A percentile compares a stretch with the other conserved stretches of the same genome.
These are phyloP conservation scores for Centaurea solstitialis DNA, from an alignment of 129 eudicot species.

Conservation along the genomic window DNA sequence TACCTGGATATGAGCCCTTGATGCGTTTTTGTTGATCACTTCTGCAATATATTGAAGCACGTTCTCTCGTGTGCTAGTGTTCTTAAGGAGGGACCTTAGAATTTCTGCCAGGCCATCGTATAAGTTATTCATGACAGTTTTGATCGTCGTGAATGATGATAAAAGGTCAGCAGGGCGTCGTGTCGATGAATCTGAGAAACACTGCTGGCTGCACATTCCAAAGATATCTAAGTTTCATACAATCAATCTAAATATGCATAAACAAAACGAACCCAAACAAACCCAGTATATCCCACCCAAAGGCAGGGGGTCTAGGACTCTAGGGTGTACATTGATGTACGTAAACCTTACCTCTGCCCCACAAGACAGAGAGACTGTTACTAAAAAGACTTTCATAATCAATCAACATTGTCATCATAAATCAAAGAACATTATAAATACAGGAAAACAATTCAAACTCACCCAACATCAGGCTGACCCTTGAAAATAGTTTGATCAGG, in stretches of 20 bases:
- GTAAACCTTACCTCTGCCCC: background rate
- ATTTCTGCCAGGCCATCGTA: constrained; percentile 83
- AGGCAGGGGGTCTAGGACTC: background rate
- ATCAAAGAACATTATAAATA: background rate
- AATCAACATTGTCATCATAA: background rate
- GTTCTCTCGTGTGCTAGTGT: constrained; percentile 77
- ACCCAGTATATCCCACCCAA: background rate
- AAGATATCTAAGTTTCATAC: constrained; percentile 11
- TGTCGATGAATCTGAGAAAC: constrained; percentile 83
- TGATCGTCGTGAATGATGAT: constrained; percentile 88
- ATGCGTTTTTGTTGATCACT: constrained; percentile 84
- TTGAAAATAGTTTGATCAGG: constrained; percentile 82
- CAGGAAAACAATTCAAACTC: constrained; percentile 23
- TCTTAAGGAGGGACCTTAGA: constrained; percentile 73
- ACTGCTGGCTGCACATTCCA: constrained; percentile 66
- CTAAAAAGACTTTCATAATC: background rate
- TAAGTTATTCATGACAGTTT: constrained; percentile 77
- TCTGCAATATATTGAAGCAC: constrained; percentile 78
- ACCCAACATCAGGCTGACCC: constrained; percentile 98
- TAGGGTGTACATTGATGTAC: background rate
- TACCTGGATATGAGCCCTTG: constrained; percentile 92
- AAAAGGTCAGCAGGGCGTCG: constrained; percentile 93
- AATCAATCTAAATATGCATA: constrained; percentile 6
- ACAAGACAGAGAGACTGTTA: background rate
- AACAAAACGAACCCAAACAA: background rate